phyloP scores from a whole-genome alignment of 805 yeast species.

The Spathaspora hagerdaliae region DNA sequence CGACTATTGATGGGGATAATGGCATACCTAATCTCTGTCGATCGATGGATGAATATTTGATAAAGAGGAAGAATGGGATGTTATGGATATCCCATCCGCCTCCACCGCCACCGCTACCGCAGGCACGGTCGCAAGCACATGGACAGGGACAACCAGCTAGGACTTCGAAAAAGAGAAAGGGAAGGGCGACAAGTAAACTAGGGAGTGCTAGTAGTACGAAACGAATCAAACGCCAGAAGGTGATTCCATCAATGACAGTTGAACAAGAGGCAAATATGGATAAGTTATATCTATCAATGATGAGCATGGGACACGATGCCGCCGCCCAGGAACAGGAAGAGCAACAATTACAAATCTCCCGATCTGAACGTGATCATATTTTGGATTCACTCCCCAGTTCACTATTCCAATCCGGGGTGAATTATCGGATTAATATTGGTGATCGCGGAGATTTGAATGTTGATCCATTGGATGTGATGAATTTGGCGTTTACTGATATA shows the following conservation, averaged over 20 bases:
- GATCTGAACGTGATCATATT: constrained; percentile 12
- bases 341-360: not conserved
- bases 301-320: too few species aligned
- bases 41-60: constrained; percentile 10
- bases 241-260: too few species aligned
- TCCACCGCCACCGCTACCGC: not conserved
- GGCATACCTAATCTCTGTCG: constrained; percentile 6
- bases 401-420: constrained; percentile 17
- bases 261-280: too few species aligned
- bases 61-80: constrained; percentile 7
- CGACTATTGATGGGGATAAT: not conserved
- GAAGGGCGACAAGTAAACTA: not conserved
- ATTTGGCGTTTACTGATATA: constrained; percentile 16
- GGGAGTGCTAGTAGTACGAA: too few species aligned
- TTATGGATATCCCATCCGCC: constrained; percentile 7
- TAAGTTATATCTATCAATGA: too few species aligned
- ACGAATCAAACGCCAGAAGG: not conserved
- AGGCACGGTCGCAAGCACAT: not conserved
- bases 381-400: constrained; percentile 18
- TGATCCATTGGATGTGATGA: constrained; percentile 4
- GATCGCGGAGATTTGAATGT: not conserved
- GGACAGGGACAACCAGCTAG: too few species aligned
- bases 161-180: not conserved
- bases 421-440: not conserved
- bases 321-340: too few species aligned